Base-by-base conservation (phyloP, 495 filamentous ascomycete genomes). In the Penicillium roqueforti region DNA sequence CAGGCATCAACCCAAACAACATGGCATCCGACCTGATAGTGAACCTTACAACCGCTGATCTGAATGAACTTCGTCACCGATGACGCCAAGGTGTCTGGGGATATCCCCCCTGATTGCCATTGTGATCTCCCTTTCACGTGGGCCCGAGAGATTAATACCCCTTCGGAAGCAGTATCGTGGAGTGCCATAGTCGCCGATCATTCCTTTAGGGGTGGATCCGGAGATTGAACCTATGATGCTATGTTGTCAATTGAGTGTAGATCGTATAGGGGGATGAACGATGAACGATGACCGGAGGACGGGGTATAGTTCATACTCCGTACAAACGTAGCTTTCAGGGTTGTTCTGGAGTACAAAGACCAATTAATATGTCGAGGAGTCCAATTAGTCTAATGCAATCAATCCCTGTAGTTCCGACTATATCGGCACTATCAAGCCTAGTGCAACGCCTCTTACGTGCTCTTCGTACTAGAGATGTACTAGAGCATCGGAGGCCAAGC, bases 61-160 rank as follows among this genome's bases (percentile, higher is more conserved):
- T 18, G 49, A 31, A n/a, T 41, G 23, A 9, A 38, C 40, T 23
- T 8, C 49, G 47, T 39, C 47, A 50, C n/a, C 47, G 29, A 52
- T 52, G 49, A 52, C 49, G 49, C 49, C 39, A 43, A 43, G 29
- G 20, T 26, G 26, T 5, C 34, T 36, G 40, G 47, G 34, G 31
- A 41, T 34, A 22, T 58, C 53, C 44, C 47, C 51, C 51, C 42
- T 47, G 53, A 42, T 60, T 40, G 43, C 41, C 47, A 23, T 57
- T 66, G 18, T 22, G 63, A 66, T 66, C 57, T 51, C 39, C 60
- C 2, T 54, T 37, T 37, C n/a, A 25, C 48, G 43, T 43, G 45
- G 47, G 39, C 44, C 38, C 37, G 31, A 43, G 52, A 60, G 39
- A 39, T 58, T 47, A 43, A 20, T 58, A 51, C 42, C 47, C 51